Percentiles rank a stretch among this genome's conserved stretches.
phyloP scores from a whole-genome alignment of 352 stramenopile species.

The Phytopythium vexans region DNA sequence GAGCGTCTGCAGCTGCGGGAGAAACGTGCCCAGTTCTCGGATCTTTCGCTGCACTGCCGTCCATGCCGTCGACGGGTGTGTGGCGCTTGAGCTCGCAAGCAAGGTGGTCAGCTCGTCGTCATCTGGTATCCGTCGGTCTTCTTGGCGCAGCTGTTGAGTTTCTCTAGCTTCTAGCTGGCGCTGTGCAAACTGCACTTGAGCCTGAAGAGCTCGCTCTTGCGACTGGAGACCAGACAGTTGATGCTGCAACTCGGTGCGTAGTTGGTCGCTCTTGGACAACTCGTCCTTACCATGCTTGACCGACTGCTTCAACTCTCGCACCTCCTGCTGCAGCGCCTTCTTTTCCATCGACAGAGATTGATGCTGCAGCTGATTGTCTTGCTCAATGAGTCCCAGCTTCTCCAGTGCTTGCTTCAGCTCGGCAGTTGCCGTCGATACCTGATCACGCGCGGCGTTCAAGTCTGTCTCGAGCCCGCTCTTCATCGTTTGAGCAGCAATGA shows the following conservation, averaged over 20 bases:
- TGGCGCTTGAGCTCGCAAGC: background rate
- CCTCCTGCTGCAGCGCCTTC: slow-evolving; percentile 12
- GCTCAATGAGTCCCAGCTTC: too few species aligned
- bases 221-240: background rate
- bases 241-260: background rate
- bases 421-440: too few species aligned
- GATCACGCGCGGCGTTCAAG: too few species aligned
- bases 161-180: background rate
- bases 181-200: background rate
- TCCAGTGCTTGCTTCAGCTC: too few species aligned
- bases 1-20: slow-evolving; percentile 38
- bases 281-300: slow-evolving; percentile 7
- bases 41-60: slow-evolving; percentile 8
- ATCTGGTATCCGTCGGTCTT: background rate
- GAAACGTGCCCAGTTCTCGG: slow-evolving; percentile 29
- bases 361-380: slow-evolving; percentile 1
- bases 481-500: too few species aligned
- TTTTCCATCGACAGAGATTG: slow-evolving; percentile 12
- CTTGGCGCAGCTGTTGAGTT: background rate
- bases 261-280: background rate
- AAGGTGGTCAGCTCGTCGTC: background rate
- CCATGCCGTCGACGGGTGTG: background rate
- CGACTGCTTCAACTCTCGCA: slow-evolving; percentile 9
- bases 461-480: too few species aligned
- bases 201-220: background rate